Evolutionary conservation across 768 basidiomycete genomes (phyloP), one percentile per base, ranked within the genome.

Genomic region (Leccinum subgranulosum): DNA sequence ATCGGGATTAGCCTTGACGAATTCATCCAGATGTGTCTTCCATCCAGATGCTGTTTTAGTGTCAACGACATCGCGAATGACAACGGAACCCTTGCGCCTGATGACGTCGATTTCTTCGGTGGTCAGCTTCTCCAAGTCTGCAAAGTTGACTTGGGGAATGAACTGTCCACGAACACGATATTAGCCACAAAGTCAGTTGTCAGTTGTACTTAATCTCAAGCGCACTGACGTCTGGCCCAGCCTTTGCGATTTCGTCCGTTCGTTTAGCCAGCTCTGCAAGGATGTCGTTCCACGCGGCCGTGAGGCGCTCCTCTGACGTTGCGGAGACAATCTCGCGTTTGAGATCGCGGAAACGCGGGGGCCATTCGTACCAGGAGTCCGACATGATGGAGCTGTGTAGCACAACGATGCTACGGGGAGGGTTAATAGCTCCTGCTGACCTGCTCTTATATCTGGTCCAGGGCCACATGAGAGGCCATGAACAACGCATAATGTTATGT

Each of bases 71-170:
- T 82, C 78, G 29, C 73, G 78, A 56, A 89, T 84, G 29, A 89
- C 80, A 33, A 90, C 78, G 19, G 79, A 79, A 17, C 88, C 87
- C 56, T 75, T 76, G 46, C 78, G 72, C 64, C 75, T 82, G 60
- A 89, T 82, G 52, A 66, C 74, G 3, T 77, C 76, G 7, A 86
- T 57, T 31, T 79, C 72, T 19, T 82, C 81, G 0, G 65, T 55
- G 46, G 74, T 72, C 43, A 89, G 69, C 19, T 66, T 77, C 6
- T 75, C 66, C 15, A 90, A 71, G 47, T 85, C 79, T 4, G 75
- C 64, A 65, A 86, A 86, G 17, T 81, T 73, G 50, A 89, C 79
- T 68, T 84, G 81, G 4, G 87, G 86, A 39, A 89, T 77, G 61
- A 77, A 81, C 86, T 87, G 48, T 56, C 27, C 23, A 45, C 17